Evolutionary conservation across 2,329 filamentous ascomycete species (phyloP), one percentile per base, ranked within the genome.

Genomic region (Mycosphaerella arachidis): DNA sequence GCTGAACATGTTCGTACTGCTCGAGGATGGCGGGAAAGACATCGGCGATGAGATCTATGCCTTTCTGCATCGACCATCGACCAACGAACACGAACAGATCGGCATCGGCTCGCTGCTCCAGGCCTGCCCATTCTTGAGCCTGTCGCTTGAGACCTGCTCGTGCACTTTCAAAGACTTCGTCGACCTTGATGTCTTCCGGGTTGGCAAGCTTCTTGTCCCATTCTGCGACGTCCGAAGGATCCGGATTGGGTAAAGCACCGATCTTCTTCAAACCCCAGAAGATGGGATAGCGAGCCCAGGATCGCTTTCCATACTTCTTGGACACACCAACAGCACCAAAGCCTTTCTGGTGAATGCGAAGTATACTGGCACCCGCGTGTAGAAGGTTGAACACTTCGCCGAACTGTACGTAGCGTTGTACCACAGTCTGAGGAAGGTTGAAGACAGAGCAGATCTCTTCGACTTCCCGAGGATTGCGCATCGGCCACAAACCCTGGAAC

Each of bases 61-160:
- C 86, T 71, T 89, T 89, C 68, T 89, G 86, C 78, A 86, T 82
- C 9, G 82, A 86, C 86, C 86, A 89, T 63, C 86, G 82, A 59
- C 86, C 86, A 48, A 88, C 86, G 65, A 89, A 89, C 8, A 88
- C 86, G 63, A 88, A 81, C 8, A 89, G 77, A 59, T 88, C 84
- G 1, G 86, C 85, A 43, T 84, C 77, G 1, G 84, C 81, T 64
- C 85, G 81, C 56, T 84, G 78, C 2, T 86, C 77, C 1, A 89
- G 77, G 13, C 84, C 84, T 48, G 86, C 86, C 86, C 86, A 89
- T 73, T 86, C 82, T 67, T 88, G 86, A 20, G 86, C 85, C 70
- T 88, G 84, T 8, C 79, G 78, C 58, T 83, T 82, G 24, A 86
- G 74, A 5, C 79, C 79, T 3, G 74, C 79, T 66, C 85, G 75